Base-by-base conservation (phyloP, 208 protist species). In the Trypanosoma grayi region DNA sequence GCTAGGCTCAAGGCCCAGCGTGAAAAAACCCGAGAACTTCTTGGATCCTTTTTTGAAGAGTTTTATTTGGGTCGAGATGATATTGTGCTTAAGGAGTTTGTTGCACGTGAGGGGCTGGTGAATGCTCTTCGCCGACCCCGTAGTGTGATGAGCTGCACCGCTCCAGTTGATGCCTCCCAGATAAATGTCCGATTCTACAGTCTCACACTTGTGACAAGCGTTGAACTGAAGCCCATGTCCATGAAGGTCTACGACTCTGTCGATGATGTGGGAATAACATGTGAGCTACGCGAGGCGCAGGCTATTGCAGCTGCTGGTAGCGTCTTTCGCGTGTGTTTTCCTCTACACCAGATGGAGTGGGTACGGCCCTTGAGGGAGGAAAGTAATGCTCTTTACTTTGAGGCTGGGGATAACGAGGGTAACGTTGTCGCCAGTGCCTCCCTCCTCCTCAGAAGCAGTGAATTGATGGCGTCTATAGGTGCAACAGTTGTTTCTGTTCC, bases 41-140 rank as follows among this genome's bases (percentile, higher is more conserved):
- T 79, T 55, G 22, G 27, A 9, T 25, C 20, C 20, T 58, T 79
- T 33, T 58, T 79, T 63, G 47, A 71, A 10, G 50, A 67, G 16
- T 68, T 79, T 52, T 79, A 79, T 50, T 79, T 66, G 66, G 56
- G 48, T 3, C 73, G 73, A 28, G 67, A 79, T 43, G 9, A 51
- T 34, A 64, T 75, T 43, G 48, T 75, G 16, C n/a, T 72, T 9
- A 51, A 75, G 43, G 73, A 79, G 36, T 47, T 57, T 61, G 50
- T 79, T 48, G 56, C 36, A 37, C 73, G 73, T 51, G 61, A 69
- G 9, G 25, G 27, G n/a, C 20, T 63, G 7, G 22, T 22, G 13
- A 66, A 43, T 14, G 18, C 39, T 20, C 22, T 67, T 44, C 14
- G 30, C 30, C 43, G 20, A 39, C 20, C 27, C 4, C 13, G 36